These are phyloP conservation scores for Graphilbum sp. DNA, from an alignment of 2,329 filamentous ascomycete genomes.

Conservation along the genomic window DNA sequence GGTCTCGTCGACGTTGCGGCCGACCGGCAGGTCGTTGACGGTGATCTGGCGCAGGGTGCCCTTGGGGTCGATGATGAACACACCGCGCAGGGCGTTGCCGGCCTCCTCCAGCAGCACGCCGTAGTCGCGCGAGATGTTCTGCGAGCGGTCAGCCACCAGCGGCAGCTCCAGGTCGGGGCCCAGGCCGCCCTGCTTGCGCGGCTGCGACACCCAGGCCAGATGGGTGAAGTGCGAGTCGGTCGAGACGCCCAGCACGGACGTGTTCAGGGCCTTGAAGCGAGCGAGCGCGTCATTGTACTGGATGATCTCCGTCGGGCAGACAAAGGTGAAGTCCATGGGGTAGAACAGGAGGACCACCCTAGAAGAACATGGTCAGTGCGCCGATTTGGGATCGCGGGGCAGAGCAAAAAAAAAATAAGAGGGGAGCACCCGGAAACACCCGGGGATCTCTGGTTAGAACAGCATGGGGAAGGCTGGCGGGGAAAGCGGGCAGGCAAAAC, in stretches of 20 bases:
- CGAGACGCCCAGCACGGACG: slow-evolving; percentile 41
- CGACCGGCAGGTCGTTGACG: slow-evolving; percentile 48
- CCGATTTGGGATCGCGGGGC: too few relatives aligned
- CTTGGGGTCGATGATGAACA: slow-evolving; percentile 51
- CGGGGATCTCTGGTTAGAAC: too few relatives aligned
- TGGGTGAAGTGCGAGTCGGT: slow-evolving; percentile 43
- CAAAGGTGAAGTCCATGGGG: slow-evolving; percentile 52
- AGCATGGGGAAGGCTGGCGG: too few relatives aligned
- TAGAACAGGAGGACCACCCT: slow-evolving; percentile 51
- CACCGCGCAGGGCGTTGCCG: slow-evolving; percentile 44
- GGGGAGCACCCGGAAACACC: too few relatives aligned
- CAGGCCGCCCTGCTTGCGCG: slow-evolving; percentile 44
- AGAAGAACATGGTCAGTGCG: neutral
- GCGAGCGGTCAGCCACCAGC: slow-evolving; percentile 44
- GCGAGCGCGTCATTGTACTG: slow-evolving; percentile 45
- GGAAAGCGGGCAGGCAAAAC: too few relatives aligned
- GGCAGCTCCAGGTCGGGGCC: slow-evolving; percentile 43
- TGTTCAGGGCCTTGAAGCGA: slow-evolving; percentile 42
- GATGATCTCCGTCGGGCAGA: slow-evolving; percentile 50
- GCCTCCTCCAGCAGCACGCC: slow-evolving; percentile 48
- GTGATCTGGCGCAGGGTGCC: slow-evolving; percentile 45
- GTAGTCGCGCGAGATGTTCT: slow-evolving; percentile 42
- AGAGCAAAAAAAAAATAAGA: too few relatives aligned
- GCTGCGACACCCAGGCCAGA: slow-evolving; percentile 40
- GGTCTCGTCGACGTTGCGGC: slow-evolving; percentile 47